These are phyloP conservation scores for Xylaria curta DNA, from an alignment of 495 filamentous ascomycete species.

Conservation along the genomic window DNA sequence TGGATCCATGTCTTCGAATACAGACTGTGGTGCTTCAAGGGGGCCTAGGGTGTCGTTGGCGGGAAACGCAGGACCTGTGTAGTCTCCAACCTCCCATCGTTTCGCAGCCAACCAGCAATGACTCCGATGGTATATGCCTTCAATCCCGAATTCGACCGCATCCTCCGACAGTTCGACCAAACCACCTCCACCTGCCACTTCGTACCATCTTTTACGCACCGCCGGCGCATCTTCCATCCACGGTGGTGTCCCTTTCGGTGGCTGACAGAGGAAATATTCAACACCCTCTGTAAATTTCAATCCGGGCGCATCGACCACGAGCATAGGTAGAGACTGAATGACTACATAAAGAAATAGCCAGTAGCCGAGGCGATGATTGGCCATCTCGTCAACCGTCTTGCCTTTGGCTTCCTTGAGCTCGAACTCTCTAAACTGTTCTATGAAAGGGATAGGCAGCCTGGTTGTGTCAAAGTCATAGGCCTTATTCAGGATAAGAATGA, in stretches of 20 bases:
- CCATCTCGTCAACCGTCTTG: constrained; percentile 74
- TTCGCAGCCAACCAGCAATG: constrained; percentile 91
- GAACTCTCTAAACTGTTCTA: constrained; percentile 81
- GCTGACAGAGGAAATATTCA: constrained; percentile 96
- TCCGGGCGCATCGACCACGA: constrained; percentile 85
- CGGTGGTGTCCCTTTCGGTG: constrained; percentile 78
- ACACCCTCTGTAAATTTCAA: constrained; percentile 79
- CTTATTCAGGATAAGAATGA: constrained; percentile 71
- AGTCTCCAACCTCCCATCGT: constrained; percentile 61
- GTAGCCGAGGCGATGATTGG: constrained; percentile 79
- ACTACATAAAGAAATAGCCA: constrained; percentile 97
- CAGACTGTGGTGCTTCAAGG: constrained; percentile 47
- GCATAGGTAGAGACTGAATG: constrained; percentile 86
- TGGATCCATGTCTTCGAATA: constrained; percentile 39
- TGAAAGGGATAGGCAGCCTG: constrained; percentile 66
- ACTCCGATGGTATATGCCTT: constrained; percentile 86
- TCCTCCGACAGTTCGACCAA: constrained; percentile 81
- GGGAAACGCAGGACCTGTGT: constrained; percentile 30
- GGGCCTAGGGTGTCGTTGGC: constrained; percentile 37
- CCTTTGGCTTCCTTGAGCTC: constrained; percentile 76
- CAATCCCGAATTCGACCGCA: constrained; percentile 84
- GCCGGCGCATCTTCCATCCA: constrained; percentile 80
- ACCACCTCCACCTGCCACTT: constrained; percentile 71
- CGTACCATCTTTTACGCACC: constrained; percentile 76
- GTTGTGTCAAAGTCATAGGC: constrained; percentile 76